phyloP scores from a whole-genome alignment of 352 stramenopile genomes.

The Hyaloperonospora brassicae region DNA sequence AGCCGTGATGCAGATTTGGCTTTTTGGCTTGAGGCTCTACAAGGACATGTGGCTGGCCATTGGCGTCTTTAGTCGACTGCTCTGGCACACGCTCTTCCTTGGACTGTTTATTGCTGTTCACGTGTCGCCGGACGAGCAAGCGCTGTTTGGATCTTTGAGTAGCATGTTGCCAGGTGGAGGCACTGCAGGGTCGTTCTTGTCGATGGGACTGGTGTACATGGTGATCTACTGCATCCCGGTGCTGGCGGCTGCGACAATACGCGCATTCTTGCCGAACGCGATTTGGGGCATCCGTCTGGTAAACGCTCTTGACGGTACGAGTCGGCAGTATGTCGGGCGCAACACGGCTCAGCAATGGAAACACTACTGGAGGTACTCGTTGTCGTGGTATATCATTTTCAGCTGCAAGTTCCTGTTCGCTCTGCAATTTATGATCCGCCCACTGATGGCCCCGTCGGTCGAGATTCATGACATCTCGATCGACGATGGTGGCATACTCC shows the following conservation, averaged over 20 bases:
- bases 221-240: conserved; percentile 59
- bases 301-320: conserved; percentile 59
- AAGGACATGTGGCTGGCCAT: conserved; percentile 53
- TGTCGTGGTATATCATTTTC: conserved; percentile 71
- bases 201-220: conserved; percentile 49
- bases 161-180: conserved; percentile 38
- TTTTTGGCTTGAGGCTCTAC: conserved; percentile 57
- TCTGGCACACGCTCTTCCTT: conserved; percentile 75
- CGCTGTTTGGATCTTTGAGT: conserved; percentile 38
- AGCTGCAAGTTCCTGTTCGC: conserved; percentile 74
- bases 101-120: conserved; percentile 50
- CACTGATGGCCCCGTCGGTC: conserved; percentile 65
- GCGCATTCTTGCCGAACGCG: conserved; percentile 39
- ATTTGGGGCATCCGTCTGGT: conserved; percentile 61
- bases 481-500: conserved; percentile 44
- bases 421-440: conserved; percentile 76
- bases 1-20: conserved; percentile 67
- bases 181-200: conserved; percentile 48
- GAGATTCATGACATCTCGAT: conserved; percentile 60
- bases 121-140: conserved; percentile 51
- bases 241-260: conserved; percentile 34
- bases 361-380: conserved; percentile 48
- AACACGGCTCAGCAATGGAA: conserved; percentile 59
- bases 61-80: conserved; percentile 51
- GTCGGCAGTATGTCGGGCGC: conserved; percentile 67